A percentile compares a stretch with the other conserved stretches of the same genome.
Evolutionary conservation across 176 grass and related monocot genomes (phyloP).

Genomic region (Thalia dealbata): DNA sequence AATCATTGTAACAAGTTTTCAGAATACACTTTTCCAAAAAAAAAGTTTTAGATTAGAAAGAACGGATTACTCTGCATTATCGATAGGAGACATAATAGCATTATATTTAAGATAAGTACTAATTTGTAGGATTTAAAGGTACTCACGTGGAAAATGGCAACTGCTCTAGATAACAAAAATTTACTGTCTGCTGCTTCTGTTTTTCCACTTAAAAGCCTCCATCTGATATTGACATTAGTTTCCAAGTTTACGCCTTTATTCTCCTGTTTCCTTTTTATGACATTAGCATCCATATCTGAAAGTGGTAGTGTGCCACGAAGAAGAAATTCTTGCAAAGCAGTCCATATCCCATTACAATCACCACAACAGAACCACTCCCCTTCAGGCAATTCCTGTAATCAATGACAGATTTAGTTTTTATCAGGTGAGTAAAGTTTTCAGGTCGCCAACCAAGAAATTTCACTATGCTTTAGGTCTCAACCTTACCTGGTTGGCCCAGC

Average conservation of each 20-base stretch:
- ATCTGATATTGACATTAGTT: constrained; percentile 52
- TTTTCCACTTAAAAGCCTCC: constrained; percentile 77
- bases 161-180: constrained; percentile 71
- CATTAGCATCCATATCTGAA: constrained; percentile 31
- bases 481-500: background rate
- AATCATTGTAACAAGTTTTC: background rate
- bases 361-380: constrained; percentile 81
- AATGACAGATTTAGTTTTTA: constrained; percentile 16
- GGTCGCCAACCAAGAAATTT: background rate
- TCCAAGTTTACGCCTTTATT: constrained; percentile 40
- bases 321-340: constrained; percentile 44
- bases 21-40: too few relatives aligned
- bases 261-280: constrained; percentile 64
- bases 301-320: constrained; percentile 39
- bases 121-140: constrained; percentile 7
- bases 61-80: background rate
- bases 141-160: constrained; percentile 93
- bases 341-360: constrained; percentile 49
- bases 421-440: constrained; percentile 14
- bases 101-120: background rate
- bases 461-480: background rate
- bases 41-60: background rate
- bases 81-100: background rate
- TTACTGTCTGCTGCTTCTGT: constrained; percentile 60
- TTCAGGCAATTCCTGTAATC: constrained; percentile 60